Base-by-base conservation (phyloP, 768 basidiomycete genomes). In the Hericium coralloides region DNA sequence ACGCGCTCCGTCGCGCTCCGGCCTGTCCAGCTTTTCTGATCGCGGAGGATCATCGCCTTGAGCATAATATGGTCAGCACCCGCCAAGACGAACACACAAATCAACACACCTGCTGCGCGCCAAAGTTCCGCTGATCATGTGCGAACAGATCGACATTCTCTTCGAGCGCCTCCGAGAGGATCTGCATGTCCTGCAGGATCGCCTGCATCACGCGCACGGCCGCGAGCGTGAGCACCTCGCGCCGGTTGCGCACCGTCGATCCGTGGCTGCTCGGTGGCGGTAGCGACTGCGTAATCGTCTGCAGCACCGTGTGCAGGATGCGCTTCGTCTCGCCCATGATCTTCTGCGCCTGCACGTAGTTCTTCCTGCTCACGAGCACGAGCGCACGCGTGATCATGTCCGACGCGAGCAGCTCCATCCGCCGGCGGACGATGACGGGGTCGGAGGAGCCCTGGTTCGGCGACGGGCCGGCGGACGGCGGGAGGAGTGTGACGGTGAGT, bases 361-460 rank as follows among this genome's bases (percentile, higher is more conserved):
- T 97, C 68, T 93, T 83, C 64, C 94, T 77, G 41, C 92, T 90
- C 53, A 97, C 94, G 48, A 98, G 80, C 31, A 98, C 89, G 31
- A 99, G 79, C 17, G 89, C 87, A 12, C 97, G 85, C 2, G 94
- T 94, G 68, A 98, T 93, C 93, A 98, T 98, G 71, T 98, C 97
- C 25, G 88, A 89, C 23, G 93, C 90, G 39, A 98, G 81, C 4
- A 99, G 81, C 74, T 99, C 97, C 93, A 98, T 97, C 22, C 95
- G 76, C 39, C 97, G 79, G 25, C 97, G 84, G 25, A 95, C 89
- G 64, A 99, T 94, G 53, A 88, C 83, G 0, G 93, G 87, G 66
- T 95, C 92, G 0, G 90, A 90, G 3, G 64, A 60, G 12, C 68
- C 65, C 17, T 67, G 53, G 55, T 63, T 71, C 17, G 67, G 62